Evolutionary conservation across 345 rosid species (phyloP).

Genomic region (Balakata baccata): DNA sequence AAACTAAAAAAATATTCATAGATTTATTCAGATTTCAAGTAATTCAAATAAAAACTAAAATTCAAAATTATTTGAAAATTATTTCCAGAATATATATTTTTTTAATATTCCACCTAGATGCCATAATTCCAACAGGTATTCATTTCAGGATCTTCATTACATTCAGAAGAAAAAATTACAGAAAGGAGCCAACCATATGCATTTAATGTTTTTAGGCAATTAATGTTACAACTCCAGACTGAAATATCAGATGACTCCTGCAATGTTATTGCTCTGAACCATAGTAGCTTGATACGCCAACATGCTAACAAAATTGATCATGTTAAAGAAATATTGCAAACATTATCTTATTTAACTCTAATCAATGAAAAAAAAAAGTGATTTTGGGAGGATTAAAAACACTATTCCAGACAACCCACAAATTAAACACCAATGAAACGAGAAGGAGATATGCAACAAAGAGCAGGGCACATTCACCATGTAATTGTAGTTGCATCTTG

Average conservation of each 20-base stretch:
- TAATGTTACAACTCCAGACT: not conserved
- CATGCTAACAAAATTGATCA: constrained; percentile 1
- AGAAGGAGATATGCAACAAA: not conserved
- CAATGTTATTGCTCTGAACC: not conserved
- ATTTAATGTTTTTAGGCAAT: constrained; percentile 4
- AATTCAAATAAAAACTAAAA: too few relatives aligned
- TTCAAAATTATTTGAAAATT: too few relatives aligned
- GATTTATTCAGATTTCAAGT: too few relatives aligned
- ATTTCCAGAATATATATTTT: too few relatives aligned
- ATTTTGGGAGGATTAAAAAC: not conserved
- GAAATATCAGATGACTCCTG: not conserved
- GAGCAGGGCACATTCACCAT: not conserved
- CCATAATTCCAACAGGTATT: too few relatives aligned
- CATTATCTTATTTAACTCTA: too few relatives aligned
- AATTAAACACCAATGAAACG: not conserved
- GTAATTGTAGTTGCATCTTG: not conserved
- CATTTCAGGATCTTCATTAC: constrained; percentile 76
- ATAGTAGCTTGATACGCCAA: not conserved
- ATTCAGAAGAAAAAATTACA: constrained; percentile 30
- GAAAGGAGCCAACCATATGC: constrained; percentile 17
- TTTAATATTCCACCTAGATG: too few relatives aligned
- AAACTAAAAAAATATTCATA: too few relatives aligned
- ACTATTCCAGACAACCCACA: not conserved
- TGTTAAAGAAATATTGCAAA: not conserved
- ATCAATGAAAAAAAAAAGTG: too few relatives aligned